Evolutionary conservation across 768 basidiomycete genomes (phyloP), one percentile per base, ranked within the genome.

Genomic region (Brasilioporus rufonigricans): DNA sequence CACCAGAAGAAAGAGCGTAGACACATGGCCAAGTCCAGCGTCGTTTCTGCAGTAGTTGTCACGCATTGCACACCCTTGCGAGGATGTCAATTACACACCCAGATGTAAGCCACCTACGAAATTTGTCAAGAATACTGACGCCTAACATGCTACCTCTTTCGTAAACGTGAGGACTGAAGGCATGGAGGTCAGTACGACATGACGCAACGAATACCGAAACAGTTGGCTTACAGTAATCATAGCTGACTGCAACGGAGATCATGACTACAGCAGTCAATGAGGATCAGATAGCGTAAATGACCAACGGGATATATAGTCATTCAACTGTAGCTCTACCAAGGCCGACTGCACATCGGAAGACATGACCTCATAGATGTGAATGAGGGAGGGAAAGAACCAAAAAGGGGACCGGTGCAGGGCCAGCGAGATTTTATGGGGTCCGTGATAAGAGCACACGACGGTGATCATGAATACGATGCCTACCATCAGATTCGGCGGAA

Each of bases 91-190:
- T 14, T 6, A 45, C 51, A 3, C 2, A 52, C 51, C 51, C 43
- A 52, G 35, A 52, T 36, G 33, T 52, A 52, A 16, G 33, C n/a
- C 18, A 48, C 33, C 46, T 44, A 27, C 16, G 6, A 53, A 46
- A 16, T 23, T 19, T 8, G 24, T 52, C n/a, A 44, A 33, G 7
- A 18, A 44, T 5, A 12, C 26, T 27, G 10, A 14, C 24, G n/a
- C n/a, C n/a, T n/a, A n/a, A n/a, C 13, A n/a, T 4, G 45, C 21
- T 46, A 52, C 52, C 52, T 52, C 52, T 18, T 39, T 46, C 27
- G 44, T 32, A 46, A 52, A 52, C 13, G 35, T 46, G 44, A 52
- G 44, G 5, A 24, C 52, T 52, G 8, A 27, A 14, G 13, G 19
- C 4, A 24, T 6, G 27, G 14, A 23, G 35, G 11, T 39, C 26